Base-by-base conservation (phyloP, 2,329 filamentous ascomycete genomes). In the Ascochyta fabae region DNA sequence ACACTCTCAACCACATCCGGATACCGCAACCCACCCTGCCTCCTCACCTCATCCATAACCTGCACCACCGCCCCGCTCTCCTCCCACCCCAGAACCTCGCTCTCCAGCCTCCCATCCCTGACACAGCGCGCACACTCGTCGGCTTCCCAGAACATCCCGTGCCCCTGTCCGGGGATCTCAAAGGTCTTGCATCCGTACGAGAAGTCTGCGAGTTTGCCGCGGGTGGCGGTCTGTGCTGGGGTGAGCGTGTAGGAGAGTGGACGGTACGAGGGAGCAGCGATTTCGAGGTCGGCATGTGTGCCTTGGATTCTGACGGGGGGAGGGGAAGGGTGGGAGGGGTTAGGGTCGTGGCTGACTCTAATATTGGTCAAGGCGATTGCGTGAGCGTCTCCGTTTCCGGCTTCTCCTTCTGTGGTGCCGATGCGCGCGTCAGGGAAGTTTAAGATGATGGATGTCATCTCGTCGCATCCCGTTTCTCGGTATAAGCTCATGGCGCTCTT, bases 61-160 rank as follows among this genome's bases (percentile, higher is more conserved):
- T 92, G 86, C 91, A 96, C 96, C 56, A 96, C 90, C 40, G 86
- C 83, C 51, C 94, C 80, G 70, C 88, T 93, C 82, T 96, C 92
- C 41, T 87, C 85, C 77, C 94, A 78, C 15, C 82, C 83, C 42
- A 72, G 67, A 16, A 65, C 66, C 53, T 83, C 81, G 71, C 91
- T 92, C 80, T 96, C 87, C 24, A 58, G 12, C 49, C 68, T 87
- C 82, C 77, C 86, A 86, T 34, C 91, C 89, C 74, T 93, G 89
- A 49, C 87, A 82, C 60, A 96, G 67, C 68, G 88, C 90, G 88
- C 90, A 60, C 85, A 88, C 79, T 91, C 90, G 74, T 92, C 90
- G 4, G 90, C 90, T 72, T 93, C 89, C 88, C 88, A 93, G 77
- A 91, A 94, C 90, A 95, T 94, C 48, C 91, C 91, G 62, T 91